Base-by-base conservation (phyloP, 2,329 filamentous ascomycete genomes). In the Intubia oerlemansii region DNA sequence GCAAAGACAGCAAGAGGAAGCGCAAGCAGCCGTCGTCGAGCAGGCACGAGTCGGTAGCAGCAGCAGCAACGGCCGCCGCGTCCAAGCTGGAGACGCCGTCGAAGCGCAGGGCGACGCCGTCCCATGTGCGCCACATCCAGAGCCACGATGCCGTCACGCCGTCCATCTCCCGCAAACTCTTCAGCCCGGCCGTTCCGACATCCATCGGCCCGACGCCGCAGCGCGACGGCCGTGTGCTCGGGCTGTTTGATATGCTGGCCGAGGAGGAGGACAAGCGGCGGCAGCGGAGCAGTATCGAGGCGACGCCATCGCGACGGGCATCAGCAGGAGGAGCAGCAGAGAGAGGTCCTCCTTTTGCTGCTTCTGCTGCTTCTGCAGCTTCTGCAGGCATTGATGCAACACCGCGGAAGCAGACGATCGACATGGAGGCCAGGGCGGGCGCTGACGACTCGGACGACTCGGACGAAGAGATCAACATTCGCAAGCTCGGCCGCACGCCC, bases 141-240 rank as follows among this genome's bases (percentile, higher is more conserved):
- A 10, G 24, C 24, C 11, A 13, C 10, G 22, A 48, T 56, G 28
- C n/a, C n/a, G 8, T n/a, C 19, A 70, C 68, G 2, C 68, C 70
- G 2, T 61, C 60, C 2, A 52, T 59, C 24, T 54, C 59, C 21
- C 56, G 66, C 17, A 66, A 59, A 33, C 52, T 73, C 5, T 74
- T 73, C 42, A 68, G 64, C 32, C 64, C 68, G 2, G 50, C 50
- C 1, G 54, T 59, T 9, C 64, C 66, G 3, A 68, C 64, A 5
- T 63, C 59, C 1, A 63, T 88, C 35, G 77, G 76, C 3, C 79
- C 79, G 2, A 88, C 79, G 10, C 79, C 79, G 4, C 79, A 85
- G 42, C 68, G 70, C 35, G 75, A 85, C 44, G 79, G 79, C 17
- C 66, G 66, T 13, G 71, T 82, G 1, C 56, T 88, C 3, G 77